Percentiles rank a stretch among this genome's conserved stretches.
Conservation (phyloP, 345 rosid species). For the Pistacia atlantica region DNA sequence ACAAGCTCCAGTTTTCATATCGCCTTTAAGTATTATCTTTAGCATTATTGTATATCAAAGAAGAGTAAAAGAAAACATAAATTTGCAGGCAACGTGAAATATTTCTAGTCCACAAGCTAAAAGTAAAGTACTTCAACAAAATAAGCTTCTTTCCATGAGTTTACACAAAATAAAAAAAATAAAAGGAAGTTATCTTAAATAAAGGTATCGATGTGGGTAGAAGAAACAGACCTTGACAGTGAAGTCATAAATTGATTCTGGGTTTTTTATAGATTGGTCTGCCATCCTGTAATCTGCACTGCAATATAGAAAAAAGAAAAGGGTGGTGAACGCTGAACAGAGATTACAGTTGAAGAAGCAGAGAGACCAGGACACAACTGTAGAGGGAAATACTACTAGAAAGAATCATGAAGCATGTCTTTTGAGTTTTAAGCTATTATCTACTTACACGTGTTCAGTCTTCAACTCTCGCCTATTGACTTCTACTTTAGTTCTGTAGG, state of each 20-base stretch:
- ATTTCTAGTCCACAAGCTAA: too few species aligned
- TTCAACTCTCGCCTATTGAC: too few species aligned
- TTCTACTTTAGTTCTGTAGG: too few species aligned
- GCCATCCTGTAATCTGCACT: slow-evolving; percentile 33
- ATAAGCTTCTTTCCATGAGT: neutral
- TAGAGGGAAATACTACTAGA: neutral
- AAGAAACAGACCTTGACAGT: slow-evolving; percentile 55
- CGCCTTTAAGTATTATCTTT: too few species aligned
- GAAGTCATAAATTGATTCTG: slow-evolving; percentile 58
- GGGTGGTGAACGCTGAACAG: neutral
- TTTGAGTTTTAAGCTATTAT: too few species aligned
- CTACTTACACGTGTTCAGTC: neutral
- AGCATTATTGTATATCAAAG: too few species aligned
- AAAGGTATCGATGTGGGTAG: neutral
- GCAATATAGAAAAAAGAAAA: neutral
- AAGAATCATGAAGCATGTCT: neutral
- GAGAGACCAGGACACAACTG: neutral
- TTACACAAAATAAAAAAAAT: neutral
- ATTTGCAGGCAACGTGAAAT: too few species aligned
- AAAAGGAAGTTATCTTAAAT: neutral
- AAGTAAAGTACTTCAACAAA: neutral
- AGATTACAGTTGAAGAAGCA: neutral
- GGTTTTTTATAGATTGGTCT: slow-evolving; percentile 37
- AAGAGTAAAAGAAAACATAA: too few species aligned
- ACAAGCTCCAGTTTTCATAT: neutral